Base-by-base conservation (phyloP, 345 rosid genomes). In the Gossypium ekmanianum region DNA sequence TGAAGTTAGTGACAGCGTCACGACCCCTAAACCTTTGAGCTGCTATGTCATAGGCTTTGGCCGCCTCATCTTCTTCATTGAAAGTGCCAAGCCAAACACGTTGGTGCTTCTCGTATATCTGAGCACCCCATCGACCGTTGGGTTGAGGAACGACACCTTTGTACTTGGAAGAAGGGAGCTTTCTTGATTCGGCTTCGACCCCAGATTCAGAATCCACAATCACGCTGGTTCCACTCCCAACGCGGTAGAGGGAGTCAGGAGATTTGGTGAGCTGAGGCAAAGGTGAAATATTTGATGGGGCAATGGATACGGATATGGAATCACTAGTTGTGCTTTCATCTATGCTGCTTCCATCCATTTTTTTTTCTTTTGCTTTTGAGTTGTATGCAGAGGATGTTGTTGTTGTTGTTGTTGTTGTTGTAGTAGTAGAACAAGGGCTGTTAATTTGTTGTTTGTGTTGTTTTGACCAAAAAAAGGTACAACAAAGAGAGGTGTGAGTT, bases 111-210 rank as follows among this genome's bases (percentile, higher is more conserved):
- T 94, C 97, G 87, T 94, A 94, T 71, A 94, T 94, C 89, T 94
- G 98, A 14, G 95, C 92, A 4, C 97, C 98, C 98, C 97, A 94
- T 1, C 97, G 87, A 65, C 97, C 98, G 74, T 94, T 94, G 4
- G 98, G 98, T 71, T 94, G 97, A 2, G 98, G 95, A 16, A 94
- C 97, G 3, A 94, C 98, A 2, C 98, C 98, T 79, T 94, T 94
- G 88, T 84, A 94, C 61, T 88, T 88, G 8, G 98, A 92, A 3
- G 95, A 90, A 0, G 95, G 95, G n/a, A 92, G 92, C 80, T 92
- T 94, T 56, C 88, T 83, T 2, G 97, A 91, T 80, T 94, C 97
- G 0, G 92, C 92, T 66, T 92, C 98, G 11, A 83, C 78, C 6
- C 88, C 91, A 2, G 89, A 89, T 26, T 92, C 94, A 0, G 84